Percentiles rank a stretch among this genome's conserved stretches.
phyloP scores from a whole-genome alignment of 2,329 filamentous ascomycete species.

The Trichophyton benhamiae region DNA sequence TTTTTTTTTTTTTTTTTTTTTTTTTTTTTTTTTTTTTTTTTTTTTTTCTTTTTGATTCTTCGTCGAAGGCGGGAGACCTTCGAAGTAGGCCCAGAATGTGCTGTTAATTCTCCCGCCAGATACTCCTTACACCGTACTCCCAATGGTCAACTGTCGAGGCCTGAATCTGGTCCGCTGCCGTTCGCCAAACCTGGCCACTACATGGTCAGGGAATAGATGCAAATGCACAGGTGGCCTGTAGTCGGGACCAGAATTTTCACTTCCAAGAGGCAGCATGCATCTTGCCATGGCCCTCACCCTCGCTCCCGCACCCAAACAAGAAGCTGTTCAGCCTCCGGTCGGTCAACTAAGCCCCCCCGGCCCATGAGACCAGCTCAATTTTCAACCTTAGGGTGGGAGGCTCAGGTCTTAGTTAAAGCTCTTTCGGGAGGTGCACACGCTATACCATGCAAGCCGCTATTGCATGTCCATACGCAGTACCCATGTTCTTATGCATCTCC shows the following conservation, averaged over 20 bases:
- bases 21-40: too few relatives aligned
- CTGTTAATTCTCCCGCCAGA: background rate
- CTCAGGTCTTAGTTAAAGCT: background rate
- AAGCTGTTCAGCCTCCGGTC: background rate
- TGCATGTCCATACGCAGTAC: background rate
- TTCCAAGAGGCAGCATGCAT: background rate
- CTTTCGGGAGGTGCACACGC: background rate
- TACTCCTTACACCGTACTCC: background rate
- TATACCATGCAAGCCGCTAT: background rate
- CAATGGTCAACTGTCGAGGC: background rate
- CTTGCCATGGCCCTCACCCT: background rate
- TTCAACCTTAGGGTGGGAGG: background rate
- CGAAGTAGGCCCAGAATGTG: background rate
- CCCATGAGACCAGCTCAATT: background rate
- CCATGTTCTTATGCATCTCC: background rate
- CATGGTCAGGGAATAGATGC: background rate
- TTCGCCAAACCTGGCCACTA: constrained; percentile 1
- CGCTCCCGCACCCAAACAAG: background rate
- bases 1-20: background rate
- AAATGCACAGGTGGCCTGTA: background rate
- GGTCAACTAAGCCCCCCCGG: background rate
- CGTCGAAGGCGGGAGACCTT: too few relatives aligned
- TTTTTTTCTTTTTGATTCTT: too few relatives aligned
- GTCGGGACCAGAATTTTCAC: background rate
- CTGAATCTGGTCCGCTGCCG: background rate